Conservation (phyloP, 2,329 filamentous ascomycete genomes). For the Rhynchosporium agropyri region DNA sequence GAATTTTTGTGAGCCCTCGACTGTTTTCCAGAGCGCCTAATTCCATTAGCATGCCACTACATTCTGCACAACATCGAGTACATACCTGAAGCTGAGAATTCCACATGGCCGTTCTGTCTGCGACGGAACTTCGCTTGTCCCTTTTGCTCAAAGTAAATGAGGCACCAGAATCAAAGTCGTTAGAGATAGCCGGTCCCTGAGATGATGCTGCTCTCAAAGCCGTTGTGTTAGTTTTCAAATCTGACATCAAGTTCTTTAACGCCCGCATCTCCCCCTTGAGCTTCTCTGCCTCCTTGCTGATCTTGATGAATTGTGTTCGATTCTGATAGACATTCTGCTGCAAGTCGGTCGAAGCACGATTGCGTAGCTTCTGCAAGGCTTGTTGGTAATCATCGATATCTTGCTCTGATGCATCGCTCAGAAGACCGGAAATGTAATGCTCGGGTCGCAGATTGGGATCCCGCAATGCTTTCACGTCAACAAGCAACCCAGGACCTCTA, state of each 20-base stretch:
- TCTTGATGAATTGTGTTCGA: slow-evolving; percentile 97
- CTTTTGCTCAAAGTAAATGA: slow-evolving; percentile 62
- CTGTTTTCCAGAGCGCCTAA: slow-evolving; percentile 86
- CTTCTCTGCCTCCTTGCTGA: slow-evolving; percentile 98
- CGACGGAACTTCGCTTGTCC: slow-evolving; percentile 88
- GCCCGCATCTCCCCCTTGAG: slow-evolving; percentile 95
- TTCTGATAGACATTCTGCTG: slow-evolving; percentile 98
- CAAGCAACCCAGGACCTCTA: slow-evolving; percentile 58
- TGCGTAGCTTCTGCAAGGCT: slow-evolving; percentile 38
- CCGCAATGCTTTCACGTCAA: slow-evolving; percentile 77
- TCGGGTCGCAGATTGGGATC: slow-evolving; percentile 81
- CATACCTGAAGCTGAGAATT: slow-evolving; percentile 62
- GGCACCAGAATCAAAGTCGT: slow-evolving; percentile 55
- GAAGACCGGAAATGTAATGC: slow-evolving; percentile 62
- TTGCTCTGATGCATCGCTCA: slow-evolving; percentile 41
- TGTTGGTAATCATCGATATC: slow-evolving; percentile 42
- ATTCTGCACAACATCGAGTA: neutral
- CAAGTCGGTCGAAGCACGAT: slow-evolving; percentile 60
- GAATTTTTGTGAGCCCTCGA: slow-evolving; percentile 98
- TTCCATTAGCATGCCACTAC: slow-evolving; percentile 19
- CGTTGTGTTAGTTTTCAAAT: slow-evolving; percentile 78
- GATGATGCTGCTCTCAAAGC: slow-evolving; percentile 64
- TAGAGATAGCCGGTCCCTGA: slow-evolving; percentile 52
- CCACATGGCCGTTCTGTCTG: slow-evolving; percentile 67
- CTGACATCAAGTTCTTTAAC: slow-evolving; percentile 86